Percentiles rank a stretch among this genome's conserved stretches.
phyloP scores from a whole-genome alignment of 2,329 filamentous ascomycete species.

The Colletotrichum sp. region DNA sequence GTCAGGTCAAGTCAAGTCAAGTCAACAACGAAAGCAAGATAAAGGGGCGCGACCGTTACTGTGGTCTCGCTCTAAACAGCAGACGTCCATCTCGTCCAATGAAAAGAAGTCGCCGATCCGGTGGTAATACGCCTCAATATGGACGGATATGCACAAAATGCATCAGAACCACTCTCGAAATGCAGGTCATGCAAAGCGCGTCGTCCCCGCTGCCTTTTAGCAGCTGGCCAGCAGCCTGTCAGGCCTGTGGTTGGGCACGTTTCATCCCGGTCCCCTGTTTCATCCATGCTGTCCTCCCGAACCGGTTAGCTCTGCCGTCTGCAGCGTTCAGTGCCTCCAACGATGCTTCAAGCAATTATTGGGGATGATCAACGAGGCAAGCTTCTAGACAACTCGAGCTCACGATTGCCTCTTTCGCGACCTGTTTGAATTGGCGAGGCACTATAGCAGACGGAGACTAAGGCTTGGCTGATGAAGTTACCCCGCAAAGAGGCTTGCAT shows the following conservation, averaged over 20 bases:
- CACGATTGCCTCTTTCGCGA: not conserved
- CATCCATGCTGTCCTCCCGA: not conserved
- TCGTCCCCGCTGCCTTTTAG: not conserved
- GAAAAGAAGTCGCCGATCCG: not conserved
- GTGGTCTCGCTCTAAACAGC: not conserved
- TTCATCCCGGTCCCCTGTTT: conserved; percentile 6
- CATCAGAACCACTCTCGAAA: not conserved
- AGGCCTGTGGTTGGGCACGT: conserved; percentile 2
- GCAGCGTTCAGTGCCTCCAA: not conserved
- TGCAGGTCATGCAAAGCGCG: conserved; percentile 15
- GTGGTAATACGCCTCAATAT: conserved; percentile 3
- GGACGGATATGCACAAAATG: not conserved
- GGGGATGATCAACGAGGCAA: not conserved
- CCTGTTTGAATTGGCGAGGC: not conserved
- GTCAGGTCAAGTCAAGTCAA: not conserved
- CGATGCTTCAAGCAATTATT: not conserved
- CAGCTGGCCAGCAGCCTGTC: not conserved
- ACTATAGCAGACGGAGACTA: not conserved
- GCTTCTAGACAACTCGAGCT: not conserved
- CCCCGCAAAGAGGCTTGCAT: not conserved
- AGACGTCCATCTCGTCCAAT: not conserved
- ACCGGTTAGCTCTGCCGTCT: conserved; percentile 7
- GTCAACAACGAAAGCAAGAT: not conserved
- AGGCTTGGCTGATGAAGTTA: not conserved
- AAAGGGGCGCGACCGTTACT: not conserved